phyloP scores from a whole-genome alignment of 1,139 yeast genomes.

The Pichia sp. region DNA sequence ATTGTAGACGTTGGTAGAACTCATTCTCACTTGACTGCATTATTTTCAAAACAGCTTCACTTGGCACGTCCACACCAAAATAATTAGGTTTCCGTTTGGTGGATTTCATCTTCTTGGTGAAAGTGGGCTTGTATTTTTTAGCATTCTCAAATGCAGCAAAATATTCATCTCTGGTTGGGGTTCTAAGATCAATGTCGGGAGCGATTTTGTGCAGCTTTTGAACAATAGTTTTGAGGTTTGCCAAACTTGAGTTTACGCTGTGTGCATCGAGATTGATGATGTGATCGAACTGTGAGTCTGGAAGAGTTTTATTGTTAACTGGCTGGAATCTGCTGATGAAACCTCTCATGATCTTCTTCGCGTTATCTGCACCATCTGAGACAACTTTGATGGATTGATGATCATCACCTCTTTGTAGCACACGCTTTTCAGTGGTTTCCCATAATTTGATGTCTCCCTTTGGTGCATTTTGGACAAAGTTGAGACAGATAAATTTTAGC shows the following conservation, averaged over 20 bases:
- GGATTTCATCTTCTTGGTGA: conserved; percentile 31
- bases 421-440: conserved; percentile 52
- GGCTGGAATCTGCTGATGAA: conserved; percentile 67
- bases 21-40: conserved; percentile 4
- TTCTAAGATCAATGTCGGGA: conserved; percentile 38
- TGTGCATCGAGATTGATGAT: conserved; percentile 50
- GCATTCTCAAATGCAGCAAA: conserved; percentile 42
- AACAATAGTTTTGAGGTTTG: conserved; percentile 44
- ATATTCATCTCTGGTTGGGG: conserved; percentile 39
- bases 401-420: conserved; percentile 70
- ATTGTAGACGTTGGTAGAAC: conserved; percentile 2
- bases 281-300: conserved; percentile 63
- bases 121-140: conserved; percentile 43
- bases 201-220: conserved; percentile 32
- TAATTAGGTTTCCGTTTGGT: conserved; percentile 28
- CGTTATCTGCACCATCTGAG: conserved; percentile 39
- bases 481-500: conserved; percentile 55
- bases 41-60: background rate
- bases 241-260: conserved; percentile 39
- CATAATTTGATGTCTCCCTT: conserved; percentile 30
- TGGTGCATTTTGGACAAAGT: conserved; percentile 46
- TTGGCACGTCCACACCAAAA: conserved; percentile 28
- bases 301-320: conserved; percentile 37
- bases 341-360: conserved; percentile 61
- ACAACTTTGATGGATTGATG: conserved; percentile 75